A percentile compares a stretch with the other conserved stretches of the same genome.
These are phyloP conservation scores for Ambrosiella beaveri DNA, from an alignment of 2,329 filamentous ascomycete genomes.

Conservation along the genomic window DNA sequence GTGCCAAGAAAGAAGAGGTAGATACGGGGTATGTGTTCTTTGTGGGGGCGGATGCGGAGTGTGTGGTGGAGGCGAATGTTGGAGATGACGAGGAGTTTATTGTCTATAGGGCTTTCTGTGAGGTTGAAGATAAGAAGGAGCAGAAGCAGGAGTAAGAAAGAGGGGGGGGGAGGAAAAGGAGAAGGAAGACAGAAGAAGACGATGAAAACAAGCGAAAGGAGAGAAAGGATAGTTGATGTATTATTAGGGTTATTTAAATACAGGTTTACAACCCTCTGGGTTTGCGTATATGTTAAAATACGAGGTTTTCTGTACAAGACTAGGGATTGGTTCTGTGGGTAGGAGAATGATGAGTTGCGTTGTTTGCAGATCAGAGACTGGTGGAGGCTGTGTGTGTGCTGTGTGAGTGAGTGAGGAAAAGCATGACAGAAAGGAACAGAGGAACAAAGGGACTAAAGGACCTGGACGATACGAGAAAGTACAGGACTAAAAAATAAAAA, in stretches of 20 bases:
- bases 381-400: too few relatives aligned
- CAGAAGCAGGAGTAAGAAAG: neutral
- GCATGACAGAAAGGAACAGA: too few relatives aligned
- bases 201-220: neutral
- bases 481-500: too few relatives aligned
- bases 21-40: conserved; percentile 63
- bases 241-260: neutral
- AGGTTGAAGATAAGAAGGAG: conserved; percentile 35
- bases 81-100: conserved; percentile 53
- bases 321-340: too few relatives aligned
- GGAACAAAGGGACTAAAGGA: too few relatives aligned
- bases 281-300: too few relatives aligned
- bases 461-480: too few relatives aligned
- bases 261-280: neutral
- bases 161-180: neutral
- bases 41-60: conserved; percentile 74
- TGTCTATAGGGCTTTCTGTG: conserved; percentile 88
- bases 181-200: neutral
- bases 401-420: too few relatives aligned
- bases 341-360: too few relatives aligned
- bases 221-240: neutral
- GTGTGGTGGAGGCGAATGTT: conserved; percentile 53
- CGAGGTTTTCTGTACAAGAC: too few relatives aligned
- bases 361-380: too few relatives aligned
- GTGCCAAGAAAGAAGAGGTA: conserved; percentile 59